Evolutionary conservation across 371 early-diverging fungal genomes (phyloP).

Genomic region (Mucor circinelloides): DNA sequence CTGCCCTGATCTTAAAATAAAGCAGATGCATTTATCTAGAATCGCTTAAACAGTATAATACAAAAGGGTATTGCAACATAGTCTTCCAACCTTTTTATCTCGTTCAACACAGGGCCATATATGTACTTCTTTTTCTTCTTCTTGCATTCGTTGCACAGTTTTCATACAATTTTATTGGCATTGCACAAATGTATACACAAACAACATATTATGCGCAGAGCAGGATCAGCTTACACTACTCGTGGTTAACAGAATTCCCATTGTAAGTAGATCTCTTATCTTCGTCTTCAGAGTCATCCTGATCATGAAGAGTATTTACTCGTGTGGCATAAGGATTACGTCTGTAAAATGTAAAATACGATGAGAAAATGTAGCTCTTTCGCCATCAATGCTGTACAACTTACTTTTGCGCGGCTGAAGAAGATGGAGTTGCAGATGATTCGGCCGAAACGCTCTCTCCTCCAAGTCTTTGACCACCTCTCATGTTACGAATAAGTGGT

Average conservation of each 20-base stretch:
- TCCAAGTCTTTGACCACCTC: constrained; percentile 31
- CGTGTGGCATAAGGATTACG: constrained; percentile 27
- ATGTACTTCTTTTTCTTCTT: not conserved
- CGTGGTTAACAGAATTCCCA: constrained; percentile 54
- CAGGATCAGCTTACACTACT: constrained; percentile 15
- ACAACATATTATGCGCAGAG: not conserved
- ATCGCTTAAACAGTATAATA: no score
- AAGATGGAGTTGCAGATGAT: constrained; percentile 3
- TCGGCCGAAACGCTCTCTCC: not conserved
- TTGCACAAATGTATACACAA: not conserved
- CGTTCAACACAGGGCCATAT: no score
- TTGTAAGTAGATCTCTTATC: constrained; percentile 40
- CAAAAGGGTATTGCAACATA: no score
- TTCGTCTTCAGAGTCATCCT: constrained; percentile 12
- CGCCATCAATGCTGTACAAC: not conserved
- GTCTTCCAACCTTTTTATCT: no score
- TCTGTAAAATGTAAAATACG: not conserved
- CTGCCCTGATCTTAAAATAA: no score
- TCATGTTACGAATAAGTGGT: constrained; percentile 7
- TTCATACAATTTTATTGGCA: not conserved
- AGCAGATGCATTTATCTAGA: no score
- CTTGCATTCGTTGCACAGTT: not conserved
- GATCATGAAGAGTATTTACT: constrained; percentile 30
- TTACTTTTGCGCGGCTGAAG: constrained; percentile 19
- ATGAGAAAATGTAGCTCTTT: not conserved